phyloP scores from a whole-genome alignment of 257 asterid genomes.

The Haberlea rhodopensis region DNA sequence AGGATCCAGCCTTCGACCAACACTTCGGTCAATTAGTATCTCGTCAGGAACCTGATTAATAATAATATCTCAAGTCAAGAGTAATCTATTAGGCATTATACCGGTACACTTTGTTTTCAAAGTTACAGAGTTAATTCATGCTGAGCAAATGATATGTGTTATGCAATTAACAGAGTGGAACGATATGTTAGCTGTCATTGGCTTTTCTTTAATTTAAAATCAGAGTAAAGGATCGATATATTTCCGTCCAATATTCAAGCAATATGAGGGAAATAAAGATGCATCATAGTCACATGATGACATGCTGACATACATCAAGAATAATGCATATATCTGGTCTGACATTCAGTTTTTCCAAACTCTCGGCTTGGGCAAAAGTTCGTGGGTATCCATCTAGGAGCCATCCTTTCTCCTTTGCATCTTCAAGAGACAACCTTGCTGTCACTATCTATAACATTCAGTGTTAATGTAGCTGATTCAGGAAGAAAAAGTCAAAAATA shows the following conservation, averaged over 20 bases:
- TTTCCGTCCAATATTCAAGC: constrained; percentile 9
- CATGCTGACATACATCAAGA: constrained; percentile 65
- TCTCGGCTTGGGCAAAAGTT: constrained; percentile 77
- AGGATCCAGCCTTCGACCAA: constrained; percentile 93
- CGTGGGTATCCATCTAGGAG: constrained; percentile 95
- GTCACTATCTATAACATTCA: constrained; percentile 72
- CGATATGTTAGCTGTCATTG: constrained; percentile 17
- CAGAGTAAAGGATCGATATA: constrained; percentile 10
- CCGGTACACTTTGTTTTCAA: background rate
- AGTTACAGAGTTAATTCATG: background rate
- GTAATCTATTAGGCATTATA: background rate
- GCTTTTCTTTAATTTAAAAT: background rate
- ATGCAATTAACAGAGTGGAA: too few species aligned
- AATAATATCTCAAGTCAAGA: constrained; percentile 26
- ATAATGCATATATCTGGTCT: constrained; percentile 75
- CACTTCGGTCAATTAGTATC: constrained; percentile 72
- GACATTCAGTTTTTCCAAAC: constrained; percentile 72
- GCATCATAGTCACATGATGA: constrained; percentile 13
- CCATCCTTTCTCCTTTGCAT: constrained; percentile 95
- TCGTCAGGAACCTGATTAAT: constrained; percentile 79
- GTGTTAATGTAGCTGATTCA: constrained; percentile 21
- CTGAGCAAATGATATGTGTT: constrained; percentile 10
- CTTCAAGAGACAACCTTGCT: constrained; percentile 62
- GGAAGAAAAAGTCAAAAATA: constrained; percentile 17
- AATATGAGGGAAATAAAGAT: constrained; percentile 10